phyloP scores from a whole-genome alignment of 169 alveolate genomes.

The Amoebophrya sp. region DNA sequence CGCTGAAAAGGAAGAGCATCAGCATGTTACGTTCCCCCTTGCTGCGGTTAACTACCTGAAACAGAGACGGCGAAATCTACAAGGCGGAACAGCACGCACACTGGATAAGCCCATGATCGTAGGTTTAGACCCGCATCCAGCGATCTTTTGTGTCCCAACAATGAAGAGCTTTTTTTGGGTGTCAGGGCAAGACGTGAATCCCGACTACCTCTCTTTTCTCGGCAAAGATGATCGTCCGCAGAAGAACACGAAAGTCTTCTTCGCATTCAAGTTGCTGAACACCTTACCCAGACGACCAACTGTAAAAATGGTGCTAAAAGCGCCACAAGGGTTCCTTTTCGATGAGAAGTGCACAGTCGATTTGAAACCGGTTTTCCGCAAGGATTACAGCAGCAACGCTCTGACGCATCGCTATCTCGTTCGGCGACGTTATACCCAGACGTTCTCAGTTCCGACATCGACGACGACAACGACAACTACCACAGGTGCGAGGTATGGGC shows the following conservation, averaged over 20 bases:
- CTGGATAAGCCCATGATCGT: background rate
- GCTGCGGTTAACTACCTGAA: background rate
- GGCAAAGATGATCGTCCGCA: conserved; percentile 22
- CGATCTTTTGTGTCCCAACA: background rate
- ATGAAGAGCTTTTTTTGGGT: conserved; percentile 7
- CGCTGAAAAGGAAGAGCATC: background rate
- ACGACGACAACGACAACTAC: background rate
- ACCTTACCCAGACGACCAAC: background rate
- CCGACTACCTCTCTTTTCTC: background rate
- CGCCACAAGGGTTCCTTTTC: background rate
- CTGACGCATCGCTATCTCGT: background rate
- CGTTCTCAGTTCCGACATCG: background rate
- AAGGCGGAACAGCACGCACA: background rate
- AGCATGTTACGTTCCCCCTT: background rate
- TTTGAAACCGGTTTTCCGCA: conserved; percentile 2
- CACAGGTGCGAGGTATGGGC: background rate
- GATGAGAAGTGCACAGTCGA: background rate
- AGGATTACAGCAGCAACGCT: background rate
- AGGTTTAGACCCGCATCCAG: background rate
- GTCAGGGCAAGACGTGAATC: background rate
- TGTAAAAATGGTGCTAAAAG: background rate
- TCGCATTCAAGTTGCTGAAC: background rate
- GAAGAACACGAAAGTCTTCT: conserved; percentile 12
- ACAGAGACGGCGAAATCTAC: background rate
- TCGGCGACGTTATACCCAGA: background rate